Percentiles rank a stretch among this genome's conserved stretches.
Evolutionary conservation across 352 stramenopile species (phyloP).

Genomic region (Plasmopara viticola): DNA sequence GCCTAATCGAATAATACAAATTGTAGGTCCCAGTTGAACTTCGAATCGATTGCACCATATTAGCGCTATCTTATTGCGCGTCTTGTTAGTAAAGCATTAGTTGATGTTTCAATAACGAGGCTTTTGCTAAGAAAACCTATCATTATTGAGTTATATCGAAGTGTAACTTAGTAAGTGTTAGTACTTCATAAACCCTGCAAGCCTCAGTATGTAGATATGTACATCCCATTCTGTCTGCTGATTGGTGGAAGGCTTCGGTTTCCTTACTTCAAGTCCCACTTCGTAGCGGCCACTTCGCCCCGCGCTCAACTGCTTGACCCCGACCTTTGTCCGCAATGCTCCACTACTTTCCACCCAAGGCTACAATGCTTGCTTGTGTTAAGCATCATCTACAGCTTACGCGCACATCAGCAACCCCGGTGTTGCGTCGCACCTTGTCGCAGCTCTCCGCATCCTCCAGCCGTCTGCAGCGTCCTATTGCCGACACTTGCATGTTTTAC

Average conservation of each 20-base stretch:
- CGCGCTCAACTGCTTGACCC: not conserved
- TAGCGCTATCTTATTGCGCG: too few relatives aligned
- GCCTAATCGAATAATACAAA: too few relatives aligned
- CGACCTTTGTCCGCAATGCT: slow-evolving; percentile 14
- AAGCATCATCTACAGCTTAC: slow-evolving; percentile 15
- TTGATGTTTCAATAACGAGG: too few relatives aligned
- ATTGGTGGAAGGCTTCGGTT: slow-evolving; percentile 21
- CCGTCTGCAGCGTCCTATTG: slow-evolving; percentile 1
- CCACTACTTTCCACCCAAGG: slow-evolving; percentile 12
- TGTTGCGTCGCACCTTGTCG: slow-evolving; percentile 13
- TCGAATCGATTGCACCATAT: too few relatives aligned
- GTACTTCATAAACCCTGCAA: too few relatives aligned
- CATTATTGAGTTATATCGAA: too few relatives aligned
- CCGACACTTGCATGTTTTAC: slow-evolving; percentile 1
- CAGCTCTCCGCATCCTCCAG: not conserved
- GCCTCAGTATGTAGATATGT: too few relatives aligned
- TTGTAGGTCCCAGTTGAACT: too few relatives aligned
- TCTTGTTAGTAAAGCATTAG: too few relatives aligned
- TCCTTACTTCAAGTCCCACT: slow-evolving; percentile 18
- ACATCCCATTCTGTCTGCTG: not conserved
- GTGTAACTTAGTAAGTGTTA: too few relatives aligned
- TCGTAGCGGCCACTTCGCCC: slow-evolving; percentile 11
- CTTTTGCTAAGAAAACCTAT: too few relatives aligned
- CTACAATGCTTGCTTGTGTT: slow-evolving; percentile 6
- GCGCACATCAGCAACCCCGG: slow-evolving; percentile 2